Evolutionary conservation across 371 early-diverging fungal genomes (phyloP), one percentile per base, ranked within the genome.

Genomic region (Mucor racemosus): DNA sequence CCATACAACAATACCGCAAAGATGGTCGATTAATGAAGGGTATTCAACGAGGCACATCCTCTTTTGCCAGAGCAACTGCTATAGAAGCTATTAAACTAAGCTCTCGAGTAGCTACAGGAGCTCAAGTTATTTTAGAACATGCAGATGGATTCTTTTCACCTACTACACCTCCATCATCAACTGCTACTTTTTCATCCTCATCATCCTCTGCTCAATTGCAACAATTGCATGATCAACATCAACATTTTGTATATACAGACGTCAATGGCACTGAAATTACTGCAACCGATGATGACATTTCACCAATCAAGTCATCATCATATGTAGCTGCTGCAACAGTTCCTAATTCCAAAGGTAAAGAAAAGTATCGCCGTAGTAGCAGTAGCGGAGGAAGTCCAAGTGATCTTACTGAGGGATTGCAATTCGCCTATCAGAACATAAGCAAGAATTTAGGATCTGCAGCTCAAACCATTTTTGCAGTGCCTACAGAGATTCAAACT

Each of bases 1-100:
- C 99, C 0, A 86, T 98, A 64, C 94, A 95, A 66, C 97, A 97
- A 72, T 99, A 96, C 72, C 87, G 90, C 58, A 89, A 90, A 69
- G 97, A 99, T 71, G 98, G 99, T 35, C 85, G 93, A 14, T 82
- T 97, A 10, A 85, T 97, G 50, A 87, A 90, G 64, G 97, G 93
- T 4, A 69, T 94, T 6, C 93, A 96, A 75, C 87, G 88, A 35
- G 98, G 97, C 5, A 91, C 93, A 0, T 86, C 89, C 56, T 92
- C 95, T 0, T 97, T 98, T 85, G 93, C 94, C 5, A 83, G 89
- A 55, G 90, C 95, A 0, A 93, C 98, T 0, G 93, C 97, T 0
- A 84, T 93, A 77, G 98, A 97, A 71, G 92, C 95, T 0, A 87
- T 98, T 64, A 89, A 92, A 66, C 72, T 98, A 10, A 94, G 96